These are phyloP conservation scores for Neofusicoccum umdonicola DNA, from an alignment of 2,329 filamentous ascomycete genomes.

Conservation along the genomic window DNA sequence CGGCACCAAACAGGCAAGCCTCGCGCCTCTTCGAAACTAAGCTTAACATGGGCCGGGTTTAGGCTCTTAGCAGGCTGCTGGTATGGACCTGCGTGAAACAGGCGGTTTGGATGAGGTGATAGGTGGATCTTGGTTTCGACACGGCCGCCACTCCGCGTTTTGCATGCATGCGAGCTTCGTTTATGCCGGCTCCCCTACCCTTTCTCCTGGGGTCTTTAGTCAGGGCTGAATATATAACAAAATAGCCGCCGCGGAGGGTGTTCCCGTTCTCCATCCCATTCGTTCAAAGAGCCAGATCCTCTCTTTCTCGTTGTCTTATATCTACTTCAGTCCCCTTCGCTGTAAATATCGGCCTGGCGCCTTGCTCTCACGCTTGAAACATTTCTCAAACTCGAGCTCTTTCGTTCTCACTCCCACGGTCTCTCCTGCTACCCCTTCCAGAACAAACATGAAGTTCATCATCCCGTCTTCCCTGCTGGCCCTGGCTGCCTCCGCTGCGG, in stretches of 20 bases:
- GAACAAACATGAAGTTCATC: slow-evolving; percentile 12
- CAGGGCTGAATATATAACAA: slow-evolving; percentile 3
- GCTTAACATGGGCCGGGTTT: slow-evolving; percentile 1
- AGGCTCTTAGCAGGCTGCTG: slow-evolving; percentile 5
- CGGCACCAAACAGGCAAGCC: background rate
- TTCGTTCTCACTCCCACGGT: background rate
- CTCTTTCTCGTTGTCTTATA: background rate
- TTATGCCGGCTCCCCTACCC: background rate
- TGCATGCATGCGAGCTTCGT: slow-evolving; percentile 6
- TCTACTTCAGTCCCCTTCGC: background rate
- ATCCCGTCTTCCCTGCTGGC: slow-evolving; percentile 8
- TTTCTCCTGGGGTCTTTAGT: background rate
- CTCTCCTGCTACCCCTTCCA: background rate
- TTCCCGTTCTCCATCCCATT: background rate
- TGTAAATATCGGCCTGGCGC: slow-evolving; percentile 8
- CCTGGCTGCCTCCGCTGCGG: background rate
- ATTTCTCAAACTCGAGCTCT: background rate
- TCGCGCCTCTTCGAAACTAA: background rate
- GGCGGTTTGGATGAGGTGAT: background rate
- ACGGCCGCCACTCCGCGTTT: slow-evolving; percentile 2
- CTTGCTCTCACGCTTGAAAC: background rate
- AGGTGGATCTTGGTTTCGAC: slow-evolving; percentile 17
- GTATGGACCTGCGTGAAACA: background rate
- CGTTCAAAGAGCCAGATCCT: background rate
- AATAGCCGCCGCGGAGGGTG: background rate